Base-by-base conservation (phyloP, 2,329 filamentous ascomycete genomes). In the Xylariaceae sp. region DNA sequence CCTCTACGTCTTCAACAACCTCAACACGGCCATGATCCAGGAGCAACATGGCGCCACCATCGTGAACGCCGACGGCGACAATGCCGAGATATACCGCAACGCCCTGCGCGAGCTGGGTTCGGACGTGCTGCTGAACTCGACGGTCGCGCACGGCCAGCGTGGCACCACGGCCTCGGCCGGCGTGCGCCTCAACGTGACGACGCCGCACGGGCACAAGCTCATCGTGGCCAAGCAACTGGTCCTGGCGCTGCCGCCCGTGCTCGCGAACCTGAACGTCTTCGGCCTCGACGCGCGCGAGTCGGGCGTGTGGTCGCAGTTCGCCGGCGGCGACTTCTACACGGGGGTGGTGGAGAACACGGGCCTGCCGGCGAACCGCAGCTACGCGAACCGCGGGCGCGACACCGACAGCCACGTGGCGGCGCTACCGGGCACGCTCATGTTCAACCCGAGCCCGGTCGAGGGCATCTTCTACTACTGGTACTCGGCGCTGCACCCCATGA, bases 81-180 rank as follows among this genome's bases (percentile, higher is more conserved):
- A 48, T 48, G 44, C 60, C 0, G 64, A 72, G 18, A 58, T 67
- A 1, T 63, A 59, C 2, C 67, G 74, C 16, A 76, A 78, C 32
- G 75, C 79, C 1, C 64, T 81, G 1, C 40, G 42, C 7, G 49
- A 59, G 20, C 57, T 62, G 16, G 57, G 56, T 19, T 44, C 54
- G 16, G 49, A 62, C 26, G 59, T 56, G 6, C 44, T 62, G 19
- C 48, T 62, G 7, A 59, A 57, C 45, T 62, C 59, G 12, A 54
- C 49, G n/a, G 59, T 62, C n/a, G 44, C 18, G 23, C 41, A 44
- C 21, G 56, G 45, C 6, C 21, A 20, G 16, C 53, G 59, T 16
- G 53, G 56, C 20, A 45, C 16, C 16, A 54, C 20, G n/a, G 18
- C 56, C 2, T 40, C 48, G 6, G 50, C 52, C n/a, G 59, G 59